Conservation (phyloP, 1,139 yeast genomes). For the Blastobotrys arbuscula region DNA sequence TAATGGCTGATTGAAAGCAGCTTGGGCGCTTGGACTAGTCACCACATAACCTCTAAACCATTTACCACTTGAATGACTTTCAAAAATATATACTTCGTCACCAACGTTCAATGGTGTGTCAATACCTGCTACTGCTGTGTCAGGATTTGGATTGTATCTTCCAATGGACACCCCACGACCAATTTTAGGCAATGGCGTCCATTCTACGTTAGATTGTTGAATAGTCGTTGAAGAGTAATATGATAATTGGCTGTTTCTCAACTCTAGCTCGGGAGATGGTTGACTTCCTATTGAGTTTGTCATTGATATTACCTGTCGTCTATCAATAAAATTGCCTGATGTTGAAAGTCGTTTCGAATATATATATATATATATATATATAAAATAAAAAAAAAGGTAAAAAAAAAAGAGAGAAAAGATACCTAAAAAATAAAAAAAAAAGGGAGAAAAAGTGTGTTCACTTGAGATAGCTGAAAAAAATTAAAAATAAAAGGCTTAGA, state of each 20-base stretch:
- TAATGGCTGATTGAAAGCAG: conserved; percentile 29
- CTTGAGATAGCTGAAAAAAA: background rate
- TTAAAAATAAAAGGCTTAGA: background rate
- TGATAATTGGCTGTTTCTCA: background rate
- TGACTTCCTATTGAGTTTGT: background rate
- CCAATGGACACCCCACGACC: conserved; percentile 29
- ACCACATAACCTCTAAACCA: conserved; percentile 80
- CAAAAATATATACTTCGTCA: conserved; percentile 74
- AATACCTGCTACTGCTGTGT: conserved; percentile 14
- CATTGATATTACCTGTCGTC: too few species aligned
- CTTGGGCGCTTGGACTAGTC: conserved; percentile 27
- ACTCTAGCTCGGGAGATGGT: background rate
- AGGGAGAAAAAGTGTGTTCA: background rate
- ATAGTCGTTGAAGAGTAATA: background rate
- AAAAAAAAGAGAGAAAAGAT: background rate
- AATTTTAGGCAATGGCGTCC: conserved; percentile 40
- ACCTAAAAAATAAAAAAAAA: background rate
- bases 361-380: too few species aligned
- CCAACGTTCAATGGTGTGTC: conserved; percentile 55
- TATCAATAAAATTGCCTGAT: too few species aligned
- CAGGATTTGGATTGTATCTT: conserved; percentile 21
- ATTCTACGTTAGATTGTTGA: conserved; percentile 21
- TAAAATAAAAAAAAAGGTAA: background rate
- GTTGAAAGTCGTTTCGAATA: too few species aligned
- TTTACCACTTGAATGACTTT: conserved; percentile 47